Conservation (phyloP, 331 rosid genomes). For the Pyracantha coccinea region DNA sequence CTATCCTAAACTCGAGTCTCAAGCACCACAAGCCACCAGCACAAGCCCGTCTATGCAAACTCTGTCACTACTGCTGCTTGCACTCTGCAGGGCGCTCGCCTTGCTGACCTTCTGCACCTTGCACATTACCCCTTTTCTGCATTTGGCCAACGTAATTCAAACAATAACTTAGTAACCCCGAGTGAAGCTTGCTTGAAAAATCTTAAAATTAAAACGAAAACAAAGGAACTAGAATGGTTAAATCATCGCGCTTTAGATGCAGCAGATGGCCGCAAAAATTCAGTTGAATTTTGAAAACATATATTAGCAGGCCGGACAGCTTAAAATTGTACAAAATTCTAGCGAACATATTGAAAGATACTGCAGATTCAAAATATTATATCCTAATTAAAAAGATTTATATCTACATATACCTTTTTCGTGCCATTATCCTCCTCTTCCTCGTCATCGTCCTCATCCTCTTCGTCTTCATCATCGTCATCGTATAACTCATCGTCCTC, state of each 20-base stretch:
- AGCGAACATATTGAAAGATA: too few species aligned
- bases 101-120: slow-evolving; percentile 25
- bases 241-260: slow-evolving; percentile 16
- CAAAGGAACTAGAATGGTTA: not conserved
- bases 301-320: not conserved
- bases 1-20: not conserved
- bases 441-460: not conserved
- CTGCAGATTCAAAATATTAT: not conserved
- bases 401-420: slow-evolving; percentile 32
- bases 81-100: slow-evolving; percentile 46
- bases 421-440: slow-evolving; percentile 9
- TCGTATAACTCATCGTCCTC: slow-evolving; percentile 2
- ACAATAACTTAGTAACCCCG: not conserved
- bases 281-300: not conserved
- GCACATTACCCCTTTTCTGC: slow-evolving; percentile 31
- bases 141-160: slow-evolving; percentile 7
- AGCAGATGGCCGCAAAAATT: slow-evolving; percentile 13
- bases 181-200: not conserved
- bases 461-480: slow-evolving; percentile 2
- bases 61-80: slow-evolving; percentile 40
- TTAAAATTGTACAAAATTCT: not conserved
- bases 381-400: not conserved
- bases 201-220: not conserved
- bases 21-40: not conserved
- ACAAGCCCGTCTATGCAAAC: not conserved